Evolutionary conservation across 2,329 filamentous ascomycete species (phyloP).

Genomic region (Stachybotrys chlorohalonatus): DNA sequence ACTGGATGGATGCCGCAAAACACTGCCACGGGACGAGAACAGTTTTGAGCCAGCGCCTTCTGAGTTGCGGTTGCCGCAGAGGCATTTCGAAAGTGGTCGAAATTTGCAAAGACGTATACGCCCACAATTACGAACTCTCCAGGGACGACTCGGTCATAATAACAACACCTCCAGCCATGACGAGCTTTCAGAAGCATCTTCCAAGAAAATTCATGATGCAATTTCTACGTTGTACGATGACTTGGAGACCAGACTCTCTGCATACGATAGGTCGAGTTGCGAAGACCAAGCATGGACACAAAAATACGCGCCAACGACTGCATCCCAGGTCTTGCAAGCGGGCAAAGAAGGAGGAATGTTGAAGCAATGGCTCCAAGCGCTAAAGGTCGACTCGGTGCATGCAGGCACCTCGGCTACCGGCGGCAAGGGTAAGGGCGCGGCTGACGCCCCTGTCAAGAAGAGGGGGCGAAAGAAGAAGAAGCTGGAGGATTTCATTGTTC

Average conservation of each 20-base stretch:
- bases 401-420: constrained; percentile 36
- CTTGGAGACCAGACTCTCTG: constrained; percentile 55
- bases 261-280: constrained; percentile 72
- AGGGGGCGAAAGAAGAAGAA: constrained; percentile 61
- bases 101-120: constrained; percentile 41
- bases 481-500: constrained; percentile 71
- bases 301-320: constrained; percentile 69
- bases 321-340: constrained; percentile 65
- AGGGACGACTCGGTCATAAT: constrained; percentile 2
- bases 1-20: constrained; percentile 15
- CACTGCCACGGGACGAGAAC: constrained; percentile 21
- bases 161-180: constrained; percentile 21
- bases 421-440: constrained; percentile 16
- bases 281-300: constrained; percentile 68
- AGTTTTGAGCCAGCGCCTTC: constrained; percentile 34
- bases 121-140: constrained; percentile 30
- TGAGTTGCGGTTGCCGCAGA: constrained; percentile 44
- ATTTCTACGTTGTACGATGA: constrained; percentile 49
- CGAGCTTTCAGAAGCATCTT: constrained; percentile 17
- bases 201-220: constrained; percentile 41
- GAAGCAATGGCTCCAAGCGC: constrained; percentile 69
- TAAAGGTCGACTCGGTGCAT: constrained; percentile 71
- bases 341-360: constrained; percentile 63
- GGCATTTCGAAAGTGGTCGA: constrained; percentile 49
- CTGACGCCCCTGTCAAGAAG: constrained; percentile 35